Conservation (phyloP, 352 stramenopile genomes). For the Phytopythium cucurbitacearum region DNA sequence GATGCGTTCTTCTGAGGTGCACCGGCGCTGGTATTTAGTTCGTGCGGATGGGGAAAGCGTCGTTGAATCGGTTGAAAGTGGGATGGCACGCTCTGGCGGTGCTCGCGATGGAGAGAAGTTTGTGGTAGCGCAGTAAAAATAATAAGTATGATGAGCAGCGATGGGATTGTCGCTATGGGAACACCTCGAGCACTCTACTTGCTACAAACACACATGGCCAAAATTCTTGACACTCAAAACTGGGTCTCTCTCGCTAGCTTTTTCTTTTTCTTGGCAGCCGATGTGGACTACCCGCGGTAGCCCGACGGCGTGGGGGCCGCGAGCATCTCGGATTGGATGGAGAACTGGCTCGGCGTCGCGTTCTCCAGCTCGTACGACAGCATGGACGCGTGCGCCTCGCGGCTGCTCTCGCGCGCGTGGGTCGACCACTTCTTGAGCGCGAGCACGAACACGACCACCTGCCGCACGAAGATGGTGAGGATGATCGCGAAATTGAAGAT, state of each 20-base stretch:
- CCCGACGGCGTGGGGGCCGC: constrained; percentile 1
- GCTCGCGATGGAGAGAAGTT: no score
- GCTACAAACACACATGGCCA: background rate
- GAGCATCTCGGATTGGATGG: constrained; percentile 6
- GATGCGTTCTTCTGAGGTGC: background rate
- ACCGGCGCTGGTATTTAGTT: background rate
- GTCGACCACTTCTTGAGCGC: constrained; percentile 45
- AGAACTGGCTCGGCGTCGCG: constrained; percentile 7
- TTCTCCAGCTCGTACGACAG: constrained; percentile 7
- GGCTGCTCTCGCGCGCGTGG: constrained; percentile 7
- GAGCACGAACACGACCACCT: constrained; percentile 52
- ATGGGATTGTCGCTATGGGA: no score
- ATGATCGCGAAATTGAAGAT: constrained; percentile 57
- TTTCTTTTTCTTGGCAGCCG: no score
- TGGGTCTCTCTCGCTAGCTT: background rate
- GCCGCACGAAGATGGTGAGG: constrained; percentile 49
- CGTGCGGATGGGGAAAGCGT: no score
- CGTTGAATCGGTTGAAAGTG: no score
- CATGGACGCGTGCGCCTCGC: constrained; percentile 1
- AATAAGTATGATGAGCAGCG: no score
- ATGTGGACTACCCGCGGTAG: constrained; percentile 1
- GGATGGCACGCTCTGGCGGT: no score
- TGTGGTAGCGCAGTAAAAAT: no score
- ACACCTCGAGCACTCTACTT: no score
- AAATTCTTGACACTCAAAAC: background rate